Conservation (phyloP, 345 rosid genomes). For the Eucalyptus sp. region DNA sequence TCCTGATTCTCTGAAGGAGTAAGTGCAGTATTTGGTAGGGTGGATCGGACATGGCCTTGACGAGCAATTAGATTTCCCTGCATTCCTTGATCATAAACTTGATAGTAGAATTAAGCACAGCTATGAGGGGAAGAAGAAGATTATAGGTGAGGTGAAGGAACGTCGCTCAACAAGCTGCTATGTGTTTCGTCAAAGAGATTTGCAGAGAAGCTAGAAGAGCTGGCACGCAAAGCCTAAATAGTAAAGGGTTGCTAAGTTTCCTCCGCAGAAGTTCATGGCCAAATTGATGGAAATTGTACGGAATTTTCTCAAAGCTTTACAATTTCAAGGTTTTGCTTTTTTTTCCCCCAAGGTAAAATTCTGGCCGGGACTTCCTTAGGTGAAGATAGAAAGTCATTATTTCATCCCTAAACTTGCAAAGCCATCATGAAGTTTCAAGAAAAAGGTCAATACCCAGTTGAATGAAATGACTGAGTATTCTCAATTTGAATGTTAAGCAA, state of each 20-base stretch:
- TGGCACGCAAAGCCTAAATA: background rate
- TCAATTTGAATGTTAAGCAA: background rate
- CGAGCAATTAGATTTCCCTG: conserved; percentile 64
- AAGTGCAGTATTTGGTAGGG: conserved; percentile 55
- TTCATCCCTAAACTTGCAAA: background rate
- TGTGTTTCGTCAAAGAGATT: conserved; percentile 46
- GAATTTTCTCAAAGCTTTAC: background rate
- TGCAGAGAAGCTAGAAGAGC: conserved; percentile 3
- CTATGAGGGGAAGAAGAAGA: conserved; percentile 43
- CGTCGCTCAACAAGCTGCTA: conserved; percentile 65
- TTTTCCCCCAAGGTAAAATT: background rate
- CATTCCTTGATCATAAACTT: conserved; percentile 71
- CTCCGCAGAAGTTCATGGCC: background rate
- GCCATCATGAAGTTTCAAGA: background rate
- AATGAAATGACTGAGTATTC: background rate
- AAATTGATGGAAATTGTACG: background rate
- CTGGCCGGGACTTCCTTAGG: conserved; percentile 5
- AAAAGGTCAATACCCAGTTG: background rate
- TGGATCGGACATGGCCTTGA: conserved; percentile 62
- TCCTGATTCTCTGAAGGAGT: conserved; percentile 40
- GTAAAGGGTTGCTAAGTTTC: background rate
- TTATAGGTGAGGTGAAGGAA: conserved; percentile 48
- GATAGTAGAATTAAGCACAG: conserved; percentile 61
- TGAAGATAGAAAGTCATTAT: background rate
- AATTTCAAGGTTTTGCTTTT: background rate